Evolutionary conservation across 345 rosid genomes (phyloP), one percentile per base, ranked within the genome.

Genomic region (Eucalyptus dawsonii): DNA sequence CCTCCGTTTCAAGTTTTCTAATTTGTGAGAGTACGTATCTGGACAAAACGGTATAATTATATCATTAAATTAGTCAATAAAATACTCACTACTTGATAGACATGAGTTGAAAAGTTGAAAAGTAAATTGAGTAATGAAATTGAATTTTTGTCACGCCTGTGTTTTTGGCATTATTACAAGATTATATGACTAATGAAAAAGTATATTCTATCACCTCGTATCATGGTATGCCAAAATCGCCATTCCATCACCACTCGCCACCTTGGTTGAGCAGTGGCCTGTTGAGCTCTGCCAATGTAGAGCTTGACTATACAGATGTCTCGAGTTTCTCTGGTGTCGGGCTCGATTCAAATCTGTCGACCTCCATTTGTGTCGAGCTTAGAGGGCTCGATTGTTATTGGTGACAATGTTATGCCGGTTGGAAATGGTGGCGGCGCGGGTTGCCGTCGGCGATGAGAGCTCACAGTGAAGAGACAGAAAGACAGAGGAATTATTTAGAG

Each of bases 401-500:
- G 4, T 3, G 0, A 4, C 31, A 29, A 29, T 13, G 69, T 29
- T 27, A 62, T 6, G 34, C 69, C 16, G 16, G 31, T 29, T 1
- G 16, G 31, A 62, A 62, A 62, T 27, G 69, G 69, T 0, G 69
- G 34, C 16, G 16, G 69, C 5, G 0, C 1, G 1, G 69, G 15
- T 12, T 53, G 11, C 8, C 0, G 8, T 27, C 8, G 34, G 58
- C 11, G 58, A 53, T 12, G 31, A 4, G 15, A 27, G 31, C 69
- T 27, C n/a, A 25, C 67, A 27, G 34, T 3, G 4, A 15, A 29
- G 72, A 2, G 3, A 34, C 34, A 34, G 17, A 7, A 11, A 14
- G 37, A 60, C 14, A n/a, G 2, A 4, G 21, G 19, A 7, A 65
- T 7, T 37, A 0, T n/a, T n/a, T 14, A 65, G 19, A 1, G 21